Percentiles rank a stretch among this genome's conserved stretches.
Conservation (phyloP, 1,139 yeast species). For the Arxiozyma slooffiae region DNA sequence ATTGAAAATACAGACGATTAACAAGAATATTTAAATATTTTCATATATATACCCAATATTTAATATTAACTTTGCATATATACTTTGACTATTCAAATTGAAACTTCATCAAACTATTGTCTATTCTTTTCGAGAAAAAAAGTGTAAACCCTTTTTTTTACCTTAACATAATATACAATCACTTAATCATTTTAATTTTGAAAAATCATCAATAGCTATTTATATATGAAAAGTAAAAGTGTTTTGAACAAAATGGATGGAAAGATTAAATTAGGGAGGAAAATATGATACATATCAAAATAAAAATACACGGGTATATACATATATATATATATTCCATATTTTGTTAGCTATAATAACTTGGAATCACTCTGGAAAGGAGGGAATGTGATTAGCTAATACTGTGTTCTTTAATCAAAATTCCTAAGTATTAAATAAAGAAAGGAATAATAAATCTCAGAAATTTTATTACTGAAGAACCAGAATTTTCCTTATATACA, state of each 20-base stretch:
- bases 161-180: too few relatives aligned
- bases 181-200: neutral
- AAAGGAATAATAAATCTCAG: neutral
- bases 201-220: too few relatives aligned
- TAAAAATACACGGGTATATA: too few relatives aligned
- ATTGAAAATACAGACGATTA: slow-evolving; percentile 11
- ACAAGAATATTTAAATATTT: neutral
- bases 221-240: neutral
- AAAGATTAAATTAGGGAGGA: too few relatives aligned
- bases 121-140: neutral
- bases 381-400: neutral
- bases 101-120: neutral
- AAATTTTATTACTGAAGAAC: slow-evolving; percentile 10
- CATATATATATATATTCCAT: too few relatives aligned
- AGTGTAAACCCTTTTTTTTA: too few relatives aligned
- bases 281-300: too few relatives aligned
- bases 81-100: neutral
- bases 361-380: neutral
- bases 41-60: neutral
- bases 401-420: too few relatives aligned
- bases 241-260: too few relatives aligned
- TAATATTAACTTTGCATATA: neutral
- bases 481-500: slow-evolving; percentile 29
- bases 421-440: neutral
- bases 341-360: neutral